These are phyloP conservation scores for Plasmodium sp. DNA, from an alignment of 169 alveolate genomes.

Conservation along the genomic window DNA sequence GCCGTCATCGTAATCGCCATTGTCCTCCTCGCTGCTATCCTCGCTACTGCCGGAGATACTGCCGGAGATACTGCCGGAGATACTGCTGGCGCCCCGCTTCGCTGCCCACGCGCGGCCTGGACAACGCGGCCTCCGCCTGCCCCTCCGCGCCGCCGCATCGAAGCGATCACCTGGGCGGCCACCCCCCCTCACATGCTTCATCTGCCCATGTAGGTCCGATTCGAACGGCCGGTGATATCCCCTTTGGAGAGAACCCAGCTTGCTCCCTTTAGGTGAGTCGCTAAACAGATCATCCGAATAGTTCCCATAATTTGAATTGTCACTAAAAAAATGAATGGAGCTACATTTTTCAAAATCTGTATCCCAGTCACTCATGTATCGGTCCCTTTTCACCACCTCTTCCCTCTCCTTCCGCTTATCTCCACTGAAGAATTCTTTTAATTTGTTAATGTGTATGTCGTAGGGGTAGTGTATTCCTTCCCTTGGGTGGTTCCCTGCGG, in stretches of 20 bases:
- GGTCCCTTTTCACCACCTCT: neutral
- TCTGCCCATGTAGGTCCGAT: neutral
- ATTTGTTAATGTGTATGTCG: neutral
- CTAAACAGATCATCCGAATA: constrained; percentile 2
- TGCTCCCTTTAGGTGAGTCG: neutral
- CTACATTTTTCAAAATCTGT: constrained; percentile 47
- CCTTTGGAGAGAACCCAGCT: neutral
- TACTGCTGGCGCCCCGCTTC: neutral
- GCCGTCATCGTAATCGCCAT: neutral
- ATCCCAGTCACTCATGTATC: constrained; percentile 2
- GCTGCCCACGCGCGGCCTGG: neutral
- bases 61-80: neutral
- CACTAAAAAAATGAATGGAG: constrained; percentile 58
- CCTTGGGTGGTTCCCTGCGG: neutral
- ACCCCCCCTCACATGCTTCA: neutral
- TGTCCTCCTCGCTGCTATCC: neutral
- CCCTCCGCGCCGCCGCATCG: neutral
- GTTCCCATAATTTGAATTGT: constrained; percentile 24
- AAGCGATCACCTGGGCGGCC: neutral
- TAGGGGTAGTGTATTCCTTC: neutral
- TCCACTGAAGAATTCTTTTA: constrained; percentile 5
- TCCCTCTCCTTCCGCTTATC: neutral
- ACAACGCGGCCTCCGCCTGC: neutral
- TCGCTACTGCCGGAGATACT: neutral
- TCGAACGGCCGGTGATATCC: neutral